Conservation (phyloP, 2,329 filamentous ascomycete genomes). For the Ramichloridium luteum region DNA sequence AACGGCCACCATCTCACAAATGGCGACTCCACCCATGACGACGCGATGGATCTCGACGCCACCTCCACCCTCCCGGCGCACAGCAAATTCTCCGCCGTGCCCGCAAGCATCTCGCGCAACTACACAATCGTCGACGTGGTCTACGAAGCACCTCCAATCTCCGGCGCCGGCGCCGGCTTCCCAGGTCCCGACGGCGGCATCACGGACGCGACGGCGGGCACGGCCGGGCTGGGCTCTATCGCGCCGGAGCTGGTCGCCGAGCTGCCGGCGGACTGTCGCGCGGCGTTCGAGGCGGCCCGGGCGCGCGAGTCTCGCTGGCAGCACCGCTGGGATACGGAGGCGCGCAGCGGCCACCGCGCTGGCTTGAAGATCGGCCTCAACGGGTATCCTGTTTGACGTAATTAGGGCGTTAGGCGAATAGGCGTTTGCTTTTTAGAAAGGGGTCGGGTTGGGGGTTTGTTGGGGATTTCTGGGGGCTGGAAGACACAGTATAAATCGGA, state of each 20-base stretch:
- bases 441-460: background rate
- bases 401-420: slow-evolving; percentile 26
- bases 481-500: too few relatives aligned
- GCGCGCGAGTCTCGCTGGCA: slow-evolving; percentile 60
- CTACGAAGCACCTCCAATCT: slow-evolving; percentile 46
- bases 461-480: too few relatives aligned
- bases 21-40: slow-evolving; percentile 14
- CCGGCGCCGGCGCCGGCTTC: slow-evolving; percentile 41
- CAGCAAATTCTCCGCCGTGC: slow-evolving; percentile 37
- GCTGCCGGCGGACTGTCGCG: slow-evolving; percentile 57
- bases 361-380: slow-evolving; percentile 37
- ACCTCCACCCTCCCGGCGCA: slow-evolving; percentile 12
- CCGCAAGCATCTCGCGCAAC: slow-evolving; percentile 45
- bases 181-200: slow-evolving; percentile 46
- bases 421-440: slow-evolving; percentile 12
- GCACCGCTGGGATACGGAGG: slow-evolving; percentile 59
- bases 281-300: slow-evolving; percentile 57
- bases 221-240: slow-evolving; percentile 49
- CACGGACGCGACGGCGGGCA: slow-evolving; percentile 32
- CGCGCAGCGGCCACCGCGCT: slow-evolving; percentile 37
- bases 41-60: slow-evolving; percentile 10
- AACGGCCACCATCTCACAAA: slow-evolving; percentile 16
- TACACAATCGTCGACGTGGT: slow-evolving; percentile 51
- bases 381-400: slow-evolving; percentile 37
- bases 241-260: slow-evolving; percentile 53